phyloP scores from a whole-genome alignment of 129 eudicot species.

The Centella asiatica region DNA sequence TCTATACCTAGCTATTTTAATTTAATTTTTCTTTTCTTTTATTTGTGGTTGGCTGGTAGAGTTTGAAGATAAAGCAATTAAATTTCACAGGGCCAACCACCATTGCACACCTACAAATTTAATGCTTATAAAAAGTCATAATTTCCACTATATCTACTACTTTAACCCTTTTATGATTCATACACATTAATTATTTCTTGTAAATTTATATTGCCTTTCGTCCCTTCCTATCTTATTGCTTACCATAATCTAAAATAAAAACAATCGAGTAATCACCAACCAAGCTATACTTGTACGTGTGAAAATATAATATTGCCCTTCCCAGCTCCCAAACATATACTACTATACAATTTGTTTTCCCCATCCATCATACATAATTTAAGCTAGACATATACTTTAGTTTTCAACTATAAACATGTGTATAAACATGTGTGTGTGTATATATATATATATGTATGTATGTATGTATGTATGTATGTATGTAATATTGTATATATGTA shows the following conservation, averaged over 20 bases:
- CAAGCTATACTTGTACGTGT: neutral
- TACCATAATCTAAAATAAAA: neutral
- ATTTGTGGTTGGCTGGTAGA: slow-evolving; percentile 13
- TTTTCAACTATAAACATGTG: too few relatives aligned
- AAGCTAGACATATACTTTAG: neutral
- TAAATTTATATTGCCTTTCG: neutral
- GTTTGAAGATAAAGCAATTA: slow-evolving; percentile 15
- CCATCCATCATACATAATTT: neutral
- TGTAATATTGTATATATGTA: too few relatives aligned
- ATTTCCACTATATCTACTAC: neutral
- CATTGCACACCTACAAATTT: slow-evolving; percentile 9
- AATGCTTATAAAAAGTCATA: slow-evolving; percentile 5
- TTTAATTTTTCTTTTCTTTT: neutral
- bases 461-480: too few relatives aligned
- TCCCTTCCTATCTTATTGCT: neutral
- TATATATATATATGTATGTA: too few relatives aligned
- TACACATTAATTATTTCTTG: neutral
- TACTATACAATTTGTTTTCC: neutral
- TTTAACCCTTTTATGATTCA: neutral
- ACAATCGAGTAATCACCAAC: neutral
- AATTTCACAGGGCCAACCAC: slow-evolving; percentile 12
- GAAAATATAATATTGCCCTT: neutral
- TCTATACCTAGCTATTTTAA: neutral
- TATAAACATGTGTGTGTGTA: too few relatives aligned
- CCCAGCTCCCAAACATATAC: slow-evolving; percentile 2